Percentiles rank a stretch among this genome's conserved stretches.
Evolutionary conservation across 2,329 filamentous ascomycete genomes (phyloP).

Genomic region (Bipolaris gigantea): DNA sequence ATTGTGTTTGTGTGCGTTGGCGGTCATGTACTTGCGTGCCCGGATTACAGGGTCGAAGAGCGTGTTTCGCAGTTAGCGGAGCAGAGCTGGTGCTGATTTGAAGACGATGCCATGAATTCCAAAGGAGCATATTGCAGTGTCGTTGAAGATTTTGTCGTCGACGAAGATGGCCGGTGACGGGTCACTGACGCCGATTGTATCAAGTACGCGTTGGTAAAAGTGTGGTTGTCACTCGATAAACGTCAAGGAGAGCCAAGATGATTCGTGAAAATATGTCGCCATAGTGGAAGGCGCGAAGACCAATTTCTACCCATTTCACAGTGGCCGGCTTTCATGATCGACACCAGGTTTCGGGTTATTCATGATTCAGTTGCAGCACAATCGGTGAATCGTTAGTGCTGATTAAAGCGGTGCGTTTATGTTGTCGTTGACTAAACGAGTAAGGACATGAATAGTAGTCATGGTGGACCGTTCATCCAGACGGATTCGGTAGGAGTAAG

Average conservation of each 20-base stretch:
- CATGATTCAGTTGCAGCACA: background rate
- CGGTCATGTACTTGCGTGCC: constrained; percentile 23
- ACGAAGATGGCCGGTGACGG: constrained; percentile 30
- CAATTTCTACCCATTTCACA: background rate
- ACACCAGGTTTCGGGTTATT: background rate
- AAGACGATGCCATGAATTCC: constrained; percentile 37
- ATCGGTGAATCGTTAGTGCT: no score
- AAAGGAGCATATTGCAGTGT: constrained; percentile 17
- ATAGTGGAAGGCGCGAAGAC: no score
- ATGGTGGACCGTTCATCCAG: background rate
- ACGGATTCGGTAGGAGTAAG: background rate
- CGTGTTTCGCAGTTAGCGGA: constrained; percentile 18
- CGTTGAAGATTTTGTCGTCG: constrained; percentile 30
- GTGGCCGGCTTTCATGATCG: background rate
- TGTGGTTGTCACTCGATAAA: no score
- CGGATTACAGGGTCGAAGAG: constrained; percentile 24
- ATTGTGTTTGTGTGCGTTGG: constrained; percentile 19
- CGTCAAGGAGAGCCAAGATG: background rate
- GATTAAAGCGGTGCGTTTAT: background rate
- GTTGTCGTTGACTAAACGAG: background rate
- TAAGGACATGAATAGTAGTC: background rate
- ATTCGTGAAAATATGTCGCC: no score
- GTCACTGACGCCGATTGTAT: constrained; percentile 14
- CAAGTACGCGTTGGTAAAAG: constrained; percentile 41
- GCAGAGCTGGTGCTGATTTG: constrained; percentile 10